These are phyloP conservation scores for Phoma sp. DNA, from an alignment of 2,329 filamentous ascomycete species.

Conservation along the genomic window DNA sequence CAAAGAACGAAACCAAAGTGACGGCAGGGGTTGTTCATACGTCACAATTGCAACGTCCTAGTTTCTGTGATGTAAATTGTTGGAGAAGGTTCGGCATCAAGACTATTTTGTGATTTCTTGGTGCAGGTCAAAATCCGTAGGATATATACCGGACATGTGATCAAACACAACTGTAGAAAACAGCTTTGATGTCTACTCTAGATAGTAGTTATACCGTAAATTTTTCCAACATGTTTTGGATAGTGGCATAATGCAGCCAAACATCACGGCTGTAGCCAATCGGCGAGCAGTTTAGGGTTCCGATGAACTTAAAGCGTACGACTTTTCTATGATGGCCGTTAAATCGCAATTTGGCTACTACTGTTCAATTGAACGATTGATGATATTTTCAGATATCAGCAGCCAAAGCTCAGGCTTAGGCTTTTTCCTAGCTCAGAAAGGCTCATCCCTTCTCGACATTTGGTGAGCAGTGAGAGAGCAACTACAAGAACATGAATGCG, in stretches of 20 bases:
- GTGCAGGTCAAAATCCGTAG: constrained; percentile 38
- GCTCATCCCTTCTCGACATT: too few species aligned
- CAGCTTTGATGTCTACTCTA: background rate
- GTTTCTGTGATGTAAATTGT: constrained; percentile 56
- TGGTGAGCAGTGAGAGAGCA: too few species aligned
- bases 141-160: too few species aligned
- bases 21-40: constrained; percentile 66
- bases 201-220: constrained; percentile 3
- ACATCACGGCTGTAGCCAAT: constrained; percentile 37
- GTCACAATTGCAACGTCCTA: constrained; percentile 68
- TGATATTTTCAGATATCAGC: constrained; percentile 7
- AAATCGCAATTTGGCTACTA: constrained; percentile 28
- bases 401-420: constrained; percentile 2
- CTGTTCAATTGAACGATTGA: constrained; percentile 21
- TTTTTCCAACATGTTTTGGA: constrained; percentile 27
- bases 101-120: constrained; percentile 28
- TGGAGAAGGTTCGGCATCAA: constrained; percentile 26
- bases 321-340: constrained; percentile 28
- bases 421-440: too few species aligned
- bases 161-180: constrained; percentile 31
- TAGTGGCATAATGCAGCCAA: constrained; percentile 24
- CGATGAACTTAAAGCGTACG: constrained; percentile 32
- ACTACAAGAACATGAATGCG: constrained; percentile 15
- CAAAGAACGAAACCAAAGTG: constrained; percentile 61
- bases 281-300: constrained; percentile 37